Conservation (phyloP, 2,329 filamentous ascomycete species). For the Biscogniauxia marginata region DNA sequence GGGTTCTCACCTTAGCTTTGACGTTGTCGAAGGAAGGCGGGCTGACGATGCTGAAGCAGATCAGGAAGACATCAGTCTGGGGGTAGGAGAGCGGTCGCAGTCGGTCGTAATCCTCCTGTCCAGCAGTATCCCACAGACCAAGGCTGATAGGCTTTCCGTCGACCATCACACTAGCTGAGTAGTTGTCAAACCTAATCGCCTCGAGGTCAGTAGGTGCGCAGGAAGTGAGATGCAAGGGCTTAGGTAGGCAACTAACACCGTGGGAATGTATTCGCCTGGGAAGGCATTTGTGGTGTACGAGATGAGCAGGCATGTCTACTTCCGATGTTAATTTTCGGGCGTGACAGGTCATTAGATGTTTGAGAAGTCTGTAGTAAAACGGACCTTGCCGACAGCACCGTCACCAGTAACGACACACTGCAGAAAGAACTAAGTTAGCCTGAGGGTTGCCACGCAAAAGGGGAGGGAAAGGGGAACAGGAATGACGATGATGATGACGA, state of each 20-base stretch:
- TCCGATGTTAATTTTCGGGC: slow-evolving; percentile 30
- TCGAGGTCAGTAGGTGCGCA: slow-evolving; percentile 15
- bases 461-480: slow-evolving; percentile 7
- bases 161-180: slow-evolving; percentile 98
- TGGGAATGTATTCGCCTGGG: slow-evolving; percentile 99
- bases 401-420: slow-evolving; percentile 99
- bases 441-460: slow-evolving; percentile 29
- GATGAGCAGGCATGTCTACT: slow-evolving; percentile 94
- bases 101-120: slow-evolving; percentile 97
- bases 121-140: slow-evolving; percentile 96
- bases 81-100: slow-evolving; percentile 94
- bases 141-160: slow-evolving; percentile 97
- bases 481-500: too few species aligned
- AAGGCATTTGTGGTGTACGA: slow-evolving; percentile 99
- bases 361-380: slow-evolving; percentile 27
- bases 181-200: slow-evolving; percentile 83
- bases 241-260: slow-evolving; percentile 65
- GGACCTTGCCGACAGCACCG: slow-evolving; percentile 97
- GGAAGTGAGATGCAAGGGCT: slow-evolving; percentile 3
- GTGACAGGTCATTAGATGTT: slow-evolving; percentile 9
- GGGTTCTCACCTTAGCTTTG: slow-evolving; percentile 78
- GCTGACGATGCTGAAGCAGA: slow-evolving; percentile 98
- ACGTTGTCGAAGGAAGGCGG: slow-evolving; percentile 99
- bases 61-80: slow-evolving; percentile 96
- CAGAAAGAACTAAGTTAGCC: slow-evolving; percentile 30